Evolutionary conservation across 106 monocot genomes (phyloP).

Genomic region (Acanthochlamys bracteata): DNA sequence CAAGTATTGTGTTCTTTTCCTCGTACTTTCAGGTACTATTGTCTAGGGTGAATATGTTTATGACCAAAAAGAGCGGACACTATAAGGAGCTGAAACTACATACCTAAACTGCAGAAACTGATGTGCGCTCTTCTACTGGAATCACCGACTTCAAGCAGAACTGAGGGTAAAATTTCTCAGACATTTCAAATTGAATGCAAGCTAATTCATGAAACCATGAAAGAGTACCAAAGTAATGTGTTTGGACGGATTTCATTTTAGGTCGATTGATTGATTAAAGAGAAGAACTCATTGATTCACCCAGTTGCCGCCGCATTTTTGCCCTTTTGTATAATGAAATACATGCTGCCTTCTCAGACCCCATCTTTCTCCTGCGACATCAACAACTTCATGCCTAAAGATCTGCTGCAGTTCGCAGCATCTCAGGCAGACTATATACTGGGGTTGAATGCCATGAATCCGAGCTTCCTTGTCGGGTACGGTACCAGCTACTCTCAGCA

Average conservation of each 20-base stretch:
- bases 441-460: constrained; percentile 72
- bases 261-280: constrained; percentile 59
- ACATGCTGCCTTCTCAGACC: constrained; percentile 62
- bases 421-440: constrained; percentile 78
- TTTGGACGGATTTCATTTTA: constrained; percentile 6
- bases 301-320: constrained; percentile 68
- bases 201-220: background rate
- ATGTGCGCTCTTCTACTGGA: constrained; percentile 85
- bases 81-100: constrained; percentile 55
- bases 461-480: constrained; percentile 87
- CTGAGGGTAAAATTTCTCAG: constrained; percentile 37
- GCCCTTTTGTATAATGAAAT: constrained; percentile 75
- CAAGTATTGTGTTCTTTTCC: background rate
- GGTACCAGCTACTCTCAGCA: constrained; percentile 64
- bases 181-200: background rate
- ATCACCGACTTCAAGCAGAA: constrained; percentile 85
- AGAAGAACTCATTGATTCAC: constrained; percentile 83
- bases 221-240: too few relatives aligned
- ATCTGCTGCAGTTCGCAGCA: constrained; percentile 66
- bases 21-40: constrained; percentile 55
- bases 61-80: constrained; percentile 45
- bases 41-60: constrained; percentile 79
- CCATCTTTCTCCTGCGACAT: constrained; percentile 37
- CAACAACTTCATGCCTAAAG: constrained; percentile 29
- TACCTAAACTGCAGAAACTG: constrained; percentile 80